Conservation (phyloP, 176 grass and related monocot genomes). For the Eleusine indica region DNA sequence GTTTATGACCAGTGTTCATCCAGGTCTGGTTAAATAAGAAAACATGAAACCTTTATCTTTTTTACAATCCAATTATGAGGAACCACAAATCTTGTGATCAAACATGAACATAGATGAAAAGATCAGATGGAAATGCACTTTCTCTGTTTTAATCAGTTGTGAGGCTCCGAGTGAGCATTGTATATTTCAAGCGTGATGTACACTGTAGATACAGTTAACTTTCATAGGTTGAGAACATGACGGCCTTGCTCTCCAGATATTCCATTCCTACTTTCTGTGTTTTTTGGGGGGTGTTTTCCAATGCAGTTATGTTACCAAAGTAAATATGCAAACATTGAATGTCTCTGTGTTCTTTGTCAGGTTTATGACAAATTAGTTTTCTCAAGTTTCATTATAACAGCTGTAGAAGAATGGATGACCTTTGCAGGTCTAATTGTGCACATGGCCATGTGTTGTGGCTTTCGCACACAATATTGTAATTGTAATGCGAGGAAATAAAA, state of each 20-base stretch:
- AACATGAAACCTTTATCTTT: neutral
- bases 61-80: neutral
- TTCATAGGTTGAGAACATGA: neutral
- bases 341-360: neutral
- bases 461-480: neutral
- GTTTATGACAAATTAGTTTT: neutral
- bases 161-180: neutral
- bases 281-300: neutral
- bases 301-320: neutral
- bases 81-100: neutral
- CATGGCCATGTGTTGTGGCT: neutral
- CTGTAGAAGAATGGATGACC: neutral
- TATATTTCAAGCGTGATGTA: neutral
- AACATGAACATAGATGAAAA: neutral
- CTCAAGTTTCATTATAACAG: neutral
- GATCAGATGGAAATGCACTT: neutral
- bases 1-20: neutral
- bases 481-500: neutral
- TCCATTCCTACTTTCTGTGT: neutral
- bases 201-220: neutral
- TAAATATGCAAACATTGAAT: neutral
- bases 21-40: neutral
- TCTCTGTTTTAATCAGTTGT: neutral
- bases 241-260: neutral
- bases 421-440: neutral